Conservation (phyloP, 2,329 filamentous ascomycete genomes). For the Fusarium burgessii region DNA sequence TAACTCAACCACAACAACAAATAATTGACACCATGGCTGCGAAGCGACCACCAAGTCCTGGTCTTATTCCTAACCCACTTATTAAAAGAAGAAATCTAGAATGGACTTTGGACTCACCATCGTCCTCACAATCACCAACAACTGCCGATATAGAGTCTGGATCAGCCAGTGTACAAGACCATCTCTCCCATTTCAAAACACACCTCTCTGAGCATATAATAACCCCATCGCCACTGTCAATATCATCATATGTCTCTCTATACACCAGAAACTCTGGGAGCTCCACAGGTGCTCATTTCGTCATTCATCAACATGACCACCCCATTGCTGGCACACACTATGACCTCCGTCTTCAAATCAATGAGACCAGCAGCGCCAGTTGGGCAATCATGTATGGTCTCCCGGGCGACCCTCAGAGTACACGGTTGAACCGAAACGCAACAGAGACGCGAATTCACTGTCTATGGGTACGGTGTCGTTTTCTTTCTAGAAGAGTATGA, state of each 20-base stretch:
- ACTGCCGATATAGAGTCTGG: constrained; percentile 58
- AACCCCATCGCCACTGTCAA: constrained; percentile 50
- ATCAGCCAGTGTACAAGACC: constrained; percentile 52
- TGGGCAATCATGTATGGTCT: constrained; percentile 74
- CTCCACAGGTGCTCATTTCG: constrained; percentile 65
- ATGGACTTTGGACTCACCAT: constrained; percentile 54
- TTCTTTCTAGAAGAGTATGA: not conserved
- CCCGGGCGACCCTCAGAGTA: constrained; percentile 68
- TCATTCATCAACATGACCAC: constrained; percentile 80
- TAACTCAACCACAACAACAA: constrained; percentile 15
- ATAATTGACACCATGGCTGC: constrained; percentile 17
- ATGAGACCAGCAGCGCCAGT: constrained; percentile 72
- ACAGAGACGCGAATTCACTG: constrained; percentile 72
- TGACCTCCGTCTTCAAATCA: constrained; percentile 78
- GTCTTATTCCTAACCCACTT: constrained; percentile 59
- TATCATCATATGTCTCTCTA: constrained; percentile 52
- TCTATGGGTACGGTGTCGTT: constrained; percentile 61
- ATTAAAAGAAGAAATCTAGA: constrained; percentile 61
- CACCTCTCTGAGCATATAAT: constrained; percentile 48
- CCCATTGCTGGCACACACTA: constrained; percentile 76
- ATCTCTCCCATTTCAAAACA: constrained; percentile 54
- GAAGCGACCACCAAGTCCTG: constrained; percentile 51
- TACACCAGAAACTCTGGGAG: constrained; percentile 52
- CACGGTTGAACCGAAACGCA: constrained; percentile 67
- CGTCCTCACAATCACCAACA: constrained; percentile 7